Evolutionary conservation across 192 early-diverging fungal species (phyloP), one percentile per base, ranked within the genome.

Genomic region (Backusella australiensis): DNA sequence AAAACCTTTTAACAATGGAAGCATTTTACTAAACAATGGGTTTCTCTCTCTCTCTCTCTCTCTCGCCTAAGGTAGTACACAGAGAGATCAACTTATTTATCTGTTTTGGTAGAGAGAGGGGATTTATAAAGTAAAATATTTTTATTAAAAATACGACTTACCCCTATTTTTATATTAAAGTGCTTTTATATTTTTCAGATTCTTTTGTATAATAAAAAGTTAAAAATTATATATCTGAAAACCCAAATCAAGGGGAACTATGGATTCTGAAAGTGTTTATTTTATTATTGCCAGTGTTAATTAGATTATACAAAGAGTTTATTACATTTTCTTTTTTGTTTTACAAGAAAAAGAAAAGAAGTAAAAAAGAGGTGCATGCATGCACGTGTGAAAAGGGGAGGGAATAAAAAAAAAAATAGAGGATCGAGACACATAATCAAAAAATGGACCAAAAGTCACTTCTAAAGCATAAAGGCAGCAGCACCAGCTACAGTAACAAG

Each of bases 391-490:
- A 56, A 56, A 56, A 23, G 6, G 52, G n/a, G 53, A 23, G 3
- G n/a, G 8, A 8, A 56, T 0, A 52, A 52, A 52, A 52, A 56
- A 29, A 52, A 52, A 52, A 52, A 52, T 19, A 52, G 19, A 52
- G 19, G 19, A 56, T 21, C 52, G 21, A 21, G 21, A 56, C 42
- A 44, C 4, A 14, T 4, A 44, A 44, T 44, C 42, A 44, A 44
- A 44, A 44, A 44, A 44, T 44, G 42, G n/a, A 56, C 21, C 52
- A 21, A 52, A 52, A 8, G 6, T 71, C 23, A n/a, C 41, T 44
- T 39, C 49, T 77, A 77, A 3, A 77, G 56, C 38, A 71, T 42
- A 15, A 80, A 75, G 42, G 46, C 81, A 78, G 69, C 39, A 42
- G 34, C 73, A 76, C 52, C 81, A 70, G 42, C 42, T 4, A 77